Percentiles rank a stretch among this genome's conserved stretches.
Conservation (phyloP, 2,329 filamentous ascomycete species). For the Cercospora janseana region DNA sequence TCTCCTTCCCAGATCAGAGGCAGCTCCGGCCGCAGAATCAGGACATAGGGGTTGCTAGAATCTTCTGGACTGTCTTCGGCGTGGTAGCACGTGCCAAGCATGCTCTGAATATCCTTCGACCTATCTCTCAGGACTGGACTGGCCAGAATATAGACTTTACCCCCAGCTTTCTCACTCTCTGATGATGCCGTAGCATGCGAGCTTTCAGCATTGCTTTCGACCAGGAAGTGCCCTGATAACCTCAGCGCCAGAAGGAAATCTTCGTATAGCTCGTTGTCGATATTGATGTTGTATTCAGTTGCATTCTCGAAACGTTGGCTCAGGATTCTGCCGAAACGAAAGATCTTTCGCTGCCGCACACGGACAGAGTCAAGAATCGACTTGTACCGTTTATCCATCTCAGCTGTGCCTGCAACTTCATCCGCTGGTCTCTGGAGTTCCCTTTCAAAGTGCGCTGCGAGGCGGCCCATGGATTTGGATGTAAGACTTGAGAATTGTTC, state of each 20-base stretch:
- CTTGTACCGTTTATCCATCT: slow-evolving; percentile 98
- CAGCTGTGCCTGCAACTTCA: slow-evolving; percentile 66
- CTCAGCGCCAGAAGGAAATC: slow-evolving; percentile 79
- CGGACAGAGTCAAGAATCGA: slow-evolving; percentile 92
- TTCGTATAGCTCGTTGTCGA: slow-evolving; percentile 65
- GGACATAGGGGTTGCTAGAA: slow-evolving; percentile 74
- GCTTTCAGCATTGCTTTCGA: slow-evolving; percentile 60
- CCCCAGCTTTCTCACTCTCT: slow-evolving; percentile 41
- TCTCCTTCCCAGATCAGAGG: slow-evolving; percentile 78
- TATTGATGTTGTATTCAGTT: slow-evolving; percentile 86
- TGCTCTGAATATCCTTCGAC: slow-evolving; percentile 76
- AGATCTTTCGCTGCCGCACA: slow-evolving; percentile 91
- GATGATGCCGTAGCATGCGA: slow-evolving; percentile 40
- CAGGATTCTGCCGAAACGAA: slow-evolving; percentile 87
- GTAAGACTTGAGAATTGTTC: slow-evolving; percentile 95
- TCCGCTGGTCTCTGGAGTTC: slow-evolving; percentile 82
- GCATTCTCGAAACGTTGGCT: slow-evolving; percentile 95
- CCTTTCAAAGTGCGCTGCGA: slow-evolving; percentile 87
- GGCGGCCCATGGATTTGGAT: slow-evolving; percentile 82
- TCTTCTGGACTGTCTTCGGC: slow-evolving; percentile 69
- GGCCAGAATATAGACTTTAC: slow-evolving; percentile 69
- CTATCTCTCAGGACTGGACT: slow-evolving; percentile 74
- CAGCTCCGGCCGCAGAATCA: slow-evolving; percentile 80
- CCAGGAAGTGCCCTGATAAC: slow-evolving; percentile 80
- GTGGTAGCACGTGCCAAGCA: slow-evolving; percentile 77